Conservation (phyloP, 164 flowering plant genomes). For the Liriodendron chinense region DNA sequence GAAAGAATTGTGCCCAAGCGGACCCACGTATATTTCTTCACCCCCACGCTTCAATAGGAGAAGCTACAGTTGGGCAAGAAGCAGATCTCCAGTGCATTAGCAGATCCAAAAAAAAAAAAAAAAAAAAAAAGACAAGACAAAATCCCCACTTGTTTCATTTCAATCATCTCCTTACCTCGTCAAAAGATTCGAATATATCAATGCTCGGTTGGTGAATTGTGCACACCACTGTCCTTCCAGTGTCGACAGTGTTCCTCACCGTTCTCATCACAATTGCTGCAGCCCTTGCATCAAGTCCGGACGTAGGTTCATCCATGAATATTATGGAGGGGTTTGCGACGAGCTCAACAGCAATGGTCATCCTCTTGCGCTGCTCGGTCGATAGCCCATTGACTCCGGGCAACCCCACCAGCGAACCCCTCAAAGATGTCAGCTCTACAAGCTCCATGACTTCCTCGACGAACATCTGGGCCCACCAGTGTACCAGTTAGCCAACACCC, state of each 20-base stretch:
- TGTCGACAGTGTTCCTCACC: constrained; percentile 51
- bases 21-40: constrained; percentile 56
- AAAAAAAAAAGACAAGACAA: background rate
- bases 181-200: constrained; percentile 59
- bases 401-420: constrained; percentile 41
- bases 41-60: constrained; percentile 61
- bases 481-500: background rate
- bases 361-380: constrained; percentile 53
- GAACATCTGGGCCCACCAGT: constrained; percentile 33
- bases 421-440: constrained; percentile 39
- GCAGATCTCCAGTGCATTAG: background rate
- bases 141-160: background rate
- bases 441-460: constrained; percentile 56
- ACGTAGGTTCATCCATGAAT: constrained; percentile 66
- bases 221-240: constrained; percentile 66
- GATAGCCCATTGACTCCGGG: constrained; percentile 53
- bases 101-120: background rate
- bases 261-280: constrained; percentile 72
- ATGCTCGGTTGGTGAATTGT: constrained; percentile 69
- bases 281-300: constrained; percentile 64
- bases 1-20: constrained; percentile 43
- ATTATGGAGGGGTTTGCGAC: constrained; percentile 58
- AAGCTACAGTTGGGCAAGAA: constrained; percentile 32
- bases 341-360: constrained; percentile 56
- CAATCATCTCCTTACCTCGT: constrained; percentile 35